Conservation (phyloP, 2,329 filamentous ascomycete genomes). For the Fusarium brevicatenulatum region DNA sequence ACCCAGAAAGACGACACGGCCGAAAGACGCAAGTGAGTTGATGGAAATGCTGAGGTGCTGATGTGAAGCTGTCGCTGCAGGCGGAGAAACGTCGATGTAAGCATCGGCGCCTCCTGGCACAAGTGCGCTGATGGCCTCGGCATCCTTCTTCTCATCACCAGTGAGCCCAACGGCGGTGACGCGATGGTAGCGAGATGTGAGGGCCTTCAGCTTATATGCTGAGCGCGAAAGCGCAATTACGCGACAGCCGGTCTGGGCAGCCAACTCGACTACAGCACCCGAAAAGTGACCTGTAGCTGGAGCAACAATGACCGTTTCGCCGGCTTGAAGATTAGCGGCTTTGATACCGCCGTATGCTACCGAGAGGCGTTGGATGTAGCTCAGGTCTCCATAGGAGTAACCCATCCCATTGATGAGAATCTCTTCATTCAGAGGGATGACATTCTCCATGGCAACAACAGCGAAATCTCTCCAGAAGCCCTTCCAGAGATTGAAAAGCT, state of each 20-base stretch:
- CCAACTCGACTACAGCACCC: conserved; percentile 22
- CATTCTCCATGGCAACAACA: conserved; percentile 10
- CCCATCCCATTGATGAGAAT: conserved; percentile 12
- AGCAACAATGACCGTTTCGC: conserved; percentile 26
- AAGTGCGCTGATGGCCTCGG: not conserved
- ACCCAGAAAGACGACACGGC: conserved; percentile 7
- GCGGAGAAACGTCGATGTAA: conserved; percentile 32
- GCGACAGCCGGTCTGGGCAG: conserved; percentile 28
- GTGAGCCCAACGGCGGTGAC: conserved; percentile 17
- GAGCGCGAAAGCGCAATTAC: conserved; percentile 32
- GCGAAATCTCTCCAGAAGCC: conserved; percentile 29
- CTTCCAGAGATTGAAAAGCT: conserved; percentile 25
- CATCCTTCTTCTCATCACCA: conserved; percentile 16
- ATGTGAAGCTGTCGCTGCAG: conserved; percentile 2
- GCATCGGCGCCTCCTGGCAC: conserved; percentile 16
- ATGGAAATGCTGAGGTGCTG: conserved; percentile 20
- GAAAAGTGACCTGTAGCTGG: conserved; percentile 36
- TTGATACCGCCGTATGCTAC: conserved; percentile 28
- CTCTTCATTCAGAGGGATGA: conserved; percentile 12
- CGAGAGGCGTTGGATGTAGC: conserved; percentile 27
- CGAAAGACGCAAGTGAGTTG: not conserved
- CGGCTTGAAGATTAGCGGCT: not conserved
- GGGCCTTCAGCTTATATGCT: conserved; percentile 3
- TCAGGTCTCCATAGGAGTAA: conserved; percentile 27
- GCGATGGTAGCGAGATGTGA: not conserved